Conservation (phyloP, 345 rosid genomes). For the Geranium rotundifolium region DNA sequence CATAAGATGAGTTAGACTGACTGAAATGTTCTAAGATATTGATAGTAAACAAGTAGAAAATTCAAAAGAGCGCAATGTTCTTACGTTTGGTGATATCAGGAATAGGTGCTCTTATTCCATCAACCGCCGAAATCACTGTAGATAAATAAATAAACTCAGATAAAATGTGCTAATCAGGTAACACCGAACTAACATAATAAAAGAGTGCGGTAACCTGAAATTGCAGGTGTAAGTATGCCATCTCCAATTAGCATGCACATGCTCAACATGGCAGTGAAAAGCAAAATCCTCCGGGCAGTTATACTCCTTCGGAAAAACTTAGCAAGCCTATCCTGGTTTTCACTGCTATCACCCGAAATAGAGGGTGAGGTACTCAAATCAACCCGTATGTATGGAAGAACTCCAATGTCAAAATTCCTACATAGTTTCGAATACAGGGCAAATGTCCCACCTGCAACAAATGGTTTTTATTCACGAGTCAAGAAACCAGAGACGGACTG, state of each 20-base stretch:
- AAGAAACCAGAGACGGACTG: background rate
- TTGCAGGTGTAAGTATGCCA: slow-evolving; percentile 88
- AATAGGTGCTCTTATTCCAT: slow-evolving; percentile 46
- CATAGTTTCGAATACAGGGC: slow-evolving; percentile 77
- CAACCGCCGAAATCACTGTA: slow-evolving; percentile 66
- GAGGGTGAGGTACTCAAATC: slow-evolving; percentile 8
- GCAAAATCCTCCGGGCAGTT: slow-evolving; percentile 43
- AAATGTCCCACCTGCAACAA: slow-evolving; percentile 71
- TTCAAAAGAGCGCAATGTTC: slow-evolving; percentile 5
- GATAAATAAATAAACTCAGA: slow-evolving; percentile 6
- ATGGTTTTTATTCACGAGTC: slow-evolving; percentile 3
- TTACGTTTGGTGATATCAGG: slow-evolving; percentile 48
- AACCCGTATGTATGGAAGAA: slow-evolving; percentile 28
- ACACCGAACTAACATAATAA: background rate
- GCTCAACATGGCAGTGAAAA: slow-evolving; percentile 68
- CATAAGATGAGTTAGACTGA: background rate
- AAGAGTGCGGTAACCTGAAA: slow-evolving; percentile 43
- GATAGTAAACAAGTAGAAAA: background rate
- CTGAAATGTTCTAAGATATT: background rate
- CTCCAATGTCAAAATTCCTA: slow-evolving; percentile 50
- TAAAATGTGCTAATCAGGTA: background rate
- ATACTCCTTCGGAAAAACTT: slow-evolving; percentile 44
- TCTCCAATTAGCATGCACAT: slow-evolving; percentile 87
- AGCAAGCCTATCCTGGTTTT: slow-evolving; percentile 30
- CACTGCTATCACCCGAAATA: slow-evolving; percentile 14